Conservation (phyloP, 768 basidiomycete species). For the Mrakia hoshinonis region DNA sequence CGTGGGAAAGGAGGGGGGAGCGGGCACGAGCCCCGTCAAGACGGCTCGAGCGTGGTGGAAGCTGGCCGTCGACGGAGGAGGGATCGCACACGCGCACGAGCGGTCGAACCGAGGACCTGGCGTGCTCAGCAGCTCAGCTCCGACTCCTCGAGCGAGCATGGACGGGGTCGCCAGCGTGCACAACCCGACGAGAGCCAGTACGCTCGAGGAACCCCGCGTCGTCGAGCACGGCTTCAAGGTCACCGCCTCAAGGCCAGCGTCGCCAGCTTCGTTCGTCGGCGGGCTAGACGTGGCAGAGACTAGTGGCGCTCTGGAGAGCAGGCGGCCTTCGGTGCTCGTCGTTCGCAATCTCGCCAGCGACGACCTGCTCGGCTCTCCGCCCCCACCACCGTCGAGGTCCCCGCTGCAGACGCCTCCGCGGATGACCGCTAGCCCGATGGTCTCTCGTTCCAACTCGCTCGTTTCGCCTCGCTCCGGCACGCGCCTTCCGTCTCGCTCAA, state of each 20-base stretch:
- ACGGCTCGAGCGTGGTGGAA: conserved; percentile 2
- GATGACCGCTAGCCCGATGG: neutral
- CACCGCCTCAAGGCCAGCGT: neutral
- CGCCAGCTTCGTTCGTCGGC: neutral
- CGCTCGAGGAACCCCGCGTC: neutral
- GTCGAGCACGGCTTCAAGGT: conserved; percentile 7
- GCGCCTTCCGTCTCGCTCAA: neutral
- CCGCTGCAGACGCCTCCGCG: neutral
- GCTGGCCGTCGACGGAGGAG: neutral
- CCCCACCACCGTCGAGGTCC: neutral
- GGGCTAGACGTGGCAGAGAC: neutral
- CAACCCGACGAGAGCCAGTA: neutral
- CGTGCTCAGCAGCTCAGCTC: neutral
- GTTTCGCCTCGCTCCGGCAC: neutral
- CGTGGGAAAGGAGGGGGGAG: neutral
- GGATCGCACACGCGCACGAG: neutral
- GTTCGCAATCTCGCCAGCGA: neutral
- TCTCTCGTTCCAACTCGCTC: conserved; percentile 3
- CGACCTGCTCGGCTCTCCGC: neutral
- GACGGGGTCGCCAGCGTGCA: neutral
- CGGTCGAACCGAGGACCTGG: neutral
- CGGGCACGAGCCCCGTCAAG: neutral
- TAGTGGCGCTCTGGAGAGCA: neutral
- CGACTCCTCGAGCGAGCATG: neutral
- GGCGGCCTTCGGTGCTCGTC: neutral